Evolutionary conservation across 352 stramenopile genomes (phyloP).

Genomic region (Pythium grandisporangium): DNA sequence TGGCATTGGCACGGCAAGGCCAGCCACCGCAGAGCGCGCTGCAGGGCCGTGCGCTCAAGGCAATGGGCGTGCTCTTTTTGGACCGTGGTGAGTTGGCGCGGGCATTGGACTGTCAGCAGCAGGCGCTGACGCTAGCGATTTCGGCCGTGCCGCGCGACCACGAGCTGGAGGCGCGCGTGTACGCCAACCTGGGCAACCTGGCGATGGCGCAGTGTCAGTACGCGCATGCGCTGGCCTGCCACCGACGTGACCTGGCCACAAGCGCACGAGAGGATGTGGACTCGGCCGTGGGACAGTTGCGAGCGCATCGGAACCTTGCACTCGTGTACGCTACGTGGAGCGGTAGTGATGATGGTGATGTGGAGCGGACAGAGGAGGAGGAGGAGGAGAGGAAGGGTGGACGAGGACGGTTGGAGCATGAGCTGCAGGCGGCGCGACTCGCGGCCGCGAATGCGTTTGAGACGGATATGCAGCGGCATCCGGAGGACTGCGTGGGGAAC

Average conservation of each 20-base stretch:
- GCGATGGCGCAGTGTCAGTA: constrained; percentile 39
- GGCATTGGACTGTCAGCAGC: constrained; percentile 51
- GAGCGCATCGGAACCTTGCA: constrained; percentile 63
- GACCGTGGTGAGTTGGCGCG: constrained; percentile 25
- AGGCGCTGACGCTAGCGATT: constrained; percentile 45
- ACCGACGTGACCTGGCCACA: constrained; percentile 47
- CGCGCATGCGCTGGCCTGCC: constrained; percentile 43
- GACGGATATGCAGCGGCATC: constrained; percentile 36
- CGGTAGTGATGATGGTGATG: neutral
- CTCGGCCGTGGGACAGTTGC: constrained; percentile 36
- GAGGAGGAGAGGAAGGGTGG: neutral
- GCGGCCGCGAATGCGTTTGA: constrained; percentile 25
- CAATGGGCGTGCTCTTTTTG: constrained; percentile 50
- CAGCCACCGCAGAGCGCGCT: constrained; percentile 30
- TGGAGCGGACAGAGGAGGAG: too few species aligned
- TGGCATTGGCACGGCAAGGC: constrained; percentile 28
- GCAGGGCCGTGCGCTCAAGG: constrained; percentile 48
- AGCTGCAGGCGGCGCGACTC: constrained; percentile 17
- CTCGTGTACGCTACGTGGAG: constrained; percentile 49
- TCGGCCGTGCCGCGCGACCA: constrained; percentile 31
- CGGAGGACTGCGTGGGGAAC: constrained; percentile 37
- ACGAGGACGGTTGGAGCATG: constrained; percentile 22
- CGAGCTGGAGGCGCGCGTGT: constrained; percentile 65
- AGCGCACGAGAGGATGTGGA: constrained; percentile 21
- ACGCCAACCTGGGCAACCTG: constrained; percentile 74